A percentile compares a stretch with the other conserved stretches of the same genome.
These are phyloP conservation scores for Basidiobolus meristosporus DNA, from an alignment of 371 early-diverging fungal species.

Conservation along the genomic window DNA sequence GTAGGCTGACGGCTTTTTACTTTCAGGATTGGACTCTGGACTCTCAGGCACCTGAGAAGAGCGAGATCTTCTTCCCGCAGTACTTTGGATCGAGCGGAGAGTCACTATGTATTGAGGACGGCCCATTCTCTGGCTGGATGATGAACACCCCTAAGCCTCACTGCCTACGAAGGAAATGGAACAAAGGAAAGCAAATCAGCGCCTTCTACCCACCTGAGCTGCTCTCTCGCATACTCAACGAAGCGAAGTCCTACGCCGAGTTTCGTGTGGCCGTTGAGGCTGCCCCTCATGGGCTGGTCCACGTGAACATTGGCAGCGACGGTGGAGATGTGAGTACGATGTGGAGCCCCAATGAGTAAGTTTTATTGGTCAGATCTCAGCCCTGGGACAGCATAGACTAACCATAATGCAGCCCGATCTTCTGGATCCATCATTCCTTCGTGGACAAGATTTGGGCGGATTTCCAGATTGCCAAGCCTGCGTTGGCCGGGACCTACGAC, in stretches of 20 bases:
- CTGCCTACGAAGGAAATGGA: not conserved
- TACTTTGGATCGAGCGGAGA: conserved; percentile 2
- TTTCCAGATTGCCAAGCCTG: not conserved
- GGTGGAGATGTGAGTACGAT: not conserved
- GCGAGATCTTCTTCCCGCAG: not conserved
- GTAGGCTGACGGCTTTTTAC: no score
- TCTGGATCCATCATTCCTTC: not conserved
- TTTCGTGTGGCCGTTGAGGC: not conserved
- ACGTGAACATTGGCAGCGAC: conserved; percentile 1
- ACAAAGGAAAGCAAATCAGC: not conserved
- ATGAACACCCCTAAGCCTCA: not conserved
- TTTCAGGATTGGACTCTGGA: conserved; percentile 5
- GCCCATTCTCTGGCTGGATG: not conserved
- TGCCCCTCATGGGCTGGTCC: not conserved
- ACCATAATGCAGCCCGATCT: not conserved
- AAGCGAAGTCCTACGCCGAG: not conserved
- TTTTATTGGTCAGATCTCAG: not conserved
- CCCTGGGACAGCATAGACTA: not conserved
- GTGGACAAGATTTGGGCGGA: conserved; percentile 1
- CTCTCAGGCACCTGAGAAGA: conserved; percentile 4
- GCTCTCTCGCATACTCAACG: not conserved
- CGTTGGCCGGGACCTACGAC: no score
- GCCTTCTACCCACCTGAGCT: not conserved
- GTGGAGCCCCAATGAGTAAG: conserved; percentile 1
- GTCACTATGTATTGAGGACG: not conserved